Evolutionary conservation across 179 eudicot genomes (phyloP), one percentile per base, ranked within the genome.

Genomic region (Sideroxylon spinosum): DNA sequence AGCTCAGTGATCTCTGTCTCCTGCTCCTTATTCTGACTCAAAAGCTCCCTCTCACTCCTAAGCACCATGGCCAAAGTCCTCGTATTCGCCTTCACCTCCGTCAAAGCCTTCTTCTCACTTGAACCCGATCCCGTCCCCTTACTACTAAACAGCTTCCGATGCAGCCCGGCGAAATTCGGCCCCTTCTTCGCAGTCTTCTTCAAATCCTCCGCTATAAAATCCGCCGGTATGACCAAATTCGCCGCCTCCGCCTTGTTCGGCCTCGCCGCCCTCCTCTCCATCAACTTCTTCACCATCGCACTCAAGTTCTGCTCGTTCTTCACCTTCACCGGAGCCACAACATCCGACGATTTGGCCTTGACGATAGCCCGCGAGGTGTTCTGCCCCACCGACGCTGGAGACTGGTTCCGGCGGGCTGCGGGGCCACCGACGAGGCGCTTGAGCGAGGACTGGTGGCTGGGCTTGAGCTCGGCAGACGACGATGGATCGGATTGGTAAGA

Each of bases 11-110:
- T 89, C 78, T 87, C 76, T 16, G 75, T 46, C 73, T 93, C 89
- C 67, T 87, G 89, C 44, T 93, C 93, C 79, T 90, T 92, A 69
- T 86, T 88, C 80, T 82, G 85, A 75, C 70, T 82, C 71, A 93
- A 81, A 25, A 93, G 87, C 89, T 93, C 98, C 77, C 98, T 87
- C 83, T 93, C 98, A 78, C 98, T 92, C 88, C 95, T 85, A 79
- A 93, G 74, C 81, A 93, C 97, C 97, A 89, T 92, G 0, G 87
- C 97, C 80, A 93, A 77, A 17, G 86, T 93, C 83, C 98, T 88
- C 7, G 97, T 88, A 74, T 92, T 93, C 61, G 85, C 59, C 69
- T 88, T 93, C 63, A 93, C 98, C 78, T 93, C 98, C 55, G 90
- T 85, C 87, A 91, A 80, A 17, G 78, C 80, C 85, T 92, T 89